Conservation (phyloP, 78 protist species). For the Pelomyxa schiedti region DNA sequence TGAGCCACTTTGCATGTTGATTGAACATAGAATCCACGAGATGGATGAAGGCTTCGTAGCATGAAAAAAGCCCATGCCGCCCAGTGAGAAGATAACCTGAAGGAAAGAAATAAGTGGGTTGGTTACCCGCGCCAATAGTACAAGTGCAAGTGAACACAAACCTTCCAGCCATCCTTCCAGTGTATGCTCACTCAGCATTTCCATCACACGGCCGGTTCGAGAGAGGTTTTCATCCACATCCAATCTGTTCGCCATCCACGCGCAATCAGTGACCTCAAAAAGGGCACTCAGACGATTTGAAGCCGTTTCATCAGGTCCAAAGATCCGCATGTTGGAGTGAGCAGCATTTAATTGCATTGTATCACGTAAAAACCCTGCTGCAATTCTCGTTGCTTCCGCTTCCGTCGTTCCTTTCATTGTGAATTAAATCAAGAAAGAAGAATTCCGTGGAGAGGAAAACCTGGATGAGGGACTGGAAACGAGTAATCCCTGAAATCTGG, state of each 20-base stretch:
- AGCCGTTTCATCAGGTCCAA: slow-evolving; percentile 18
- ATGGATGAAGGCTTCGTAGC: slow-evolving; percentile 1
- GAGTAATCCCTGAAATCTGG: slow-evolving; percentile 6
- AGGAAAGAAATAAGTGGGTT: background rate
- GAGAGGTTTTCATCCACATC: background rate
- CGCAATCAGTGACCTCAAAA: background rate
- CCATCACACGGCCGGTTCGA: slow-evolving; percentile 21
- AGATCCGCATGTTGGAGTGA: slow-evolving; percentile 3
- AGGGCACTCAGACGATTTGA: background rate
- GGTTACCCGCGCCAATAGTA: background rate
- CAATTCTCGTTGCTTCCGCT: background rate
- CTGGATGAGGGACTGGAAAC: too few relatives aligned
- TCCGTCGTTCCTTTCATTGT: background rate
- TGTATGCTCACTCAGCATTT: slow-evolving; percentile 4
- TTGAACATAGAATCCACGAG: background rate
- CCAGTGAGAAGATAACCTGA: slow-evolving; percentile 8
- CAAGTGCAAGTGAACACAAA: background rate
- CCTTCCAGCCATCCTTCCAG: slow-evolving; percentile 24
- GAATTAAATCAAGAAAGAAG: too few relatives aligned
- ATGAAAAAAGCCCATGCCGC: slow-evolving; percentile 16
- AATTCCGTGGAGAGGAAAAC: too few relatives aligned
- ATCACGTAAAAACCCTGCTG: background rate
- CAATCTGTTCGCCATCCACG: background rate
- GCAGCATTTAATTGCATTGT: background rate
- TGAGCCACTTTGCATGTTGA: slow-evolving; percentile 24